These are phyloP conservation scores for Fraxinus baroniana DNA, from an alignment of 305 asterid species.

Conservation along the genomic window DNA sequence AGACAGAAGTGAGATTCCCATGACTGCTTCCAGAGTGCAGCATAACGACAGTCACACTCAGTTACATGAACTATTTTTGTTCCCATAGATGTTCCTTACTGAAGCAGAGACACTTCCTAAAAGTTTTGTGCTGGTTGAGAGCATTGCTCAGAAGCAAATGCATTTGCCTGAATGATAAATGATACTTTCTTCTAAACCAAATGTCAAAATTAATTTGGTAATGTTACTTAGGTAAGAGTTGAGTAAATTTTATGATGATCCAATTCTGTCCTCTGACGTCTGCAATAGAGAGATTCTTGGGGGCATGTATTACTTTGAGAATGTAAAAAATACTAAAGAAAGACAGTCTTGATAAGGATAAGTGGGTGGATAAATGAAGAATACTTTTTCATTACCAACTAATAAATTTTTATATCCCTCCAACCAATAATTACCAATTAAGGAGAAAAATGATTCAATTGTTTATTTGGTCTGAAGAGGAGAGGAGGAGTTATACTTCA, in stretches of 20 bases:
- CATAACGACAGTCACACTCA: not conserved
- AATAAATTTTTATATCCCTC: constrained; percentile 6
- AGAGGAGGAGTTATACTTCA: constrained; percentile 26
- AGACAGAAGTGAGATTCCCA: not conserved
- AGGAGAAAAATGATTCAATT: constrained; percentile 16
- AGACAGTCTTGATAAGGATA: not conserved
- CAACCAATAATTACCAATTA: not conserved
- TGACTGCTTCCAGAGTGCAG: not conserved
- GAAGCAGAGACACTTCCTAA: not conserved
- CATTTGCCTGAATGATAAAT: not conserved
- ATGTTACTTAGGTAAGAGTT: not conserved
- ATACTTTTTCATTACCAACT: not conserved
- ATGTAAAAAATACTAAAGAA: not conserved
- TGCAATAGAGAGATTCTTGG: not conserved
- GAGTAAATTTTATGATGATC: not conserved
- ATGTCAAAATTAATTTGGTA: not conserved
- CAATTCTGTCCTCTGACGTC: not conserved
- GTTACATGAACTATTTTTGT: not conserved
- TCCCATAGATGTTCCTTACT: not conserved
- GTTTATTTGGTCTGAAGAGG: constrained; percentile 3
- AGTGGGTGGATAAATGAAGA: not conserved
- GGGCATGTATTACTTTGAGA: not conserved
- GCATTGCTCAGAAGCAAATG: not conserved
- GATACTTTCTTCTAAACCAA: not conserved
- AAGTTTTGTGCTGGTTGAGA: not conserved